Conservation (phyloP, 2,329 filamentous ascomycete genomes). For the Monilinia vaccinii-corymbosi region DNA sequence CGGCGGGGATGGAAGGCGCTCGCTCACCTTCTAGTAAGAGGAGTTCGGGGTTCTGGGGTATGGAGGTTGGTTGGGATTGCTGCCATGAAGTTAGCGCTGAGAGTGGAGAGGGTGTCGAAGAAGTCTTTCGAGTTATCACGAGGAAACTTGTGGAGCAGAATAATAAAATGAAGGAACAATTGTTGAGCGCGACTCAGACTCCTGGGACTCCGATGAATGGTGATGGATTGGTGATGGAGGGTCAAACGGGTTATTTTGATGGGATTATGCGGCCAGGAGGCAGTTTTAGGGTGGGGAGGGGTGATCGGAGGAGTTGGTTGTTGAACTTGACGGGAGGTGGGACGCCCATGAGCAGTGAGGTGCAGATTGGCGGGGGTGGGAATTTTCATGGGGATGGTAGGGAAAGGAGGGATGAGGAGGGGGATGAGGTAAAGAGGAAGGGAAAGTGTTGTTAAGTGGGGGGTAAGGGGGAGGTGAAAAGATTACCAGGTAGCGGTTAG, state of each 20-base stretch:
- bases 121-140: constrained; percentile 87
- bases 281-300: constrained; percentile 50
- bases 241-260: constrained; percentile 36
- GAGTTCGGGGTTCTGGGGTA: constrained; percentile 76
- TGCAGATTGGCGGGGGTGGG: neutral
- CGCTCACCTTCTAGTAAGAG: constrained; percentile 54
- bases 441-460: constrained; percentile 1
- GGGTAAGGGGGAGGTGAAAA: neutral
- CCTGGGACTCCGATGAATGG: constrained; percentile 34
- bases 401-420: neutral
- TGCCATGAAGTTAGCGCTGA: constrained; percentile 96
- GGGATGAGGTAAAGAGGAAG: neutral
- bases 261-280: constrained; percentile 37
- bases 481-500: neutral
- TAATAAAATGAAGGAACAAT: constrained; percentile 43
- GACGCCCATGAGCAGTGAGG: neutral
- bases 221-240: constrained; percentile 19
- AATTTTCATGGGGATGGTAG: neutral
- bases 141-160: constrained; percentile 73
- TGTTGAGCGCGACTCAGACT: constrained; percentile 36
- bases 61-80: constrained; percentile 91
- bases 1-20: constrained; percentile 38
- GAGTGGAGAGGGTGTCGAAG: constrained; percentile 90
- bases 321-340: neutral
- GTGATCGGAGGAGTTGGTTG: constrained; percentile 56